Conservation (phyloP, 2,329 filamentous ascomycete genomes). For the Pestalotiopsis sp. region DNA sequence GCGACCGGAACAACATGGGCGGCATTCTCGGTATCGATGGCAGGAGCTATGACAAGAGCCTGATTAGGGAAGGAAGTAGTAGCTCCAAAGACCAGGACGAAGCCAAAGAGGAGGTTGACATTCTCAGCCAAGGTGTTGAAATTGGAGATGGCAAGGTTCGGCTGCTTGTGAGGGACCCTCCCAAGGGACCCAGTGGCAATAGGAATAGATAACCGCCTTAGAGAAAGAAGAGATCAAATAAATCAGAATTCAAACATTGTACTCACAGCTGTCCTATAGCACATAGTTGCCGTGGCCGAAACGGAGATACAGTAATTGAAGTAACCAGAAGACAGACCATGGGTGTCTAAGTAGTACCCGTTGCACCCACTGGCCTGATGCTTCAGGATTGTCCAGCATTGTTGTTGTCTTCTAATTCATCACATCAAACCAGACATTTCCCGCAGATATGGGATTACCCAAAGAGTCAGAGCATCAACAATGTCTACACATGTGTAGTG, state of each 20-base stretch:
- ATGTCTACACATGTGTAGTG: no score
- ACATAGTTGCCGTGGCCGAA: neutral
- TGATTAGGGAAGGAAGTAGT: slow-evolving; percentile 49
- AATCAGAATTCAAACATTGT: slow-evolving; percentile 16
- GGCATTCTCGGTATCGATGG: slow-evolving; percentile 74
- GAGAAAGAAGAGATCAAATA: slow-evolving; percentile 20
- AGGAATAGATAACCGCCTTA: slow-evolving; percentile 40
- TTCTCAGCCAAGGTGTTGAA: slow-evolving; percentile 67
- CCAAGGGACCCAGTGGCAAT: slow-evolving; percentile 57
- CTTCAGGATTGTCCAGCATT: no score
- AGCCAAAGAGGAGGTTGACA: slow-evolving; percentile 51
- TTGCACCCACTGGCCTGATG: no score
- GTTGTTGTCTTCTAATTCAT: no score
- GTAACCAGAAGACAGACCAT: neutral
- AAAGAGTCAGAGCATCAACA: no score
- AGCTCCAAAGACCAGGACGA: slow-evolving; percentile 38
- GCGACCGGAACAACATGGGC: slow-evolving; percentile 82
- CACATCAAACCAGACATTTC: no score
- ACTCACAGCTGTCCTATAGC: neutral
- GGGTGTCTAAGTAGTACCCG: no score
- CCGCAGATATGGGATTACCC: no score
- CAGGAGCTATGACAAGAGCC: slow-evolving; percentile 66
- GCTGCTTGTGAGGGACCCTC: slow-evolving; percentile 63
- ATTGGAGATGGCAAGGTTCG: slow-evolving; percentile 70
- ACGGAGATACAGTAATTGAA: neutral